phyloP scores from a whole-genome alignment of 2,329 filamentous ascomycete genomes.

The Fusarium bulbicola region DNA sequence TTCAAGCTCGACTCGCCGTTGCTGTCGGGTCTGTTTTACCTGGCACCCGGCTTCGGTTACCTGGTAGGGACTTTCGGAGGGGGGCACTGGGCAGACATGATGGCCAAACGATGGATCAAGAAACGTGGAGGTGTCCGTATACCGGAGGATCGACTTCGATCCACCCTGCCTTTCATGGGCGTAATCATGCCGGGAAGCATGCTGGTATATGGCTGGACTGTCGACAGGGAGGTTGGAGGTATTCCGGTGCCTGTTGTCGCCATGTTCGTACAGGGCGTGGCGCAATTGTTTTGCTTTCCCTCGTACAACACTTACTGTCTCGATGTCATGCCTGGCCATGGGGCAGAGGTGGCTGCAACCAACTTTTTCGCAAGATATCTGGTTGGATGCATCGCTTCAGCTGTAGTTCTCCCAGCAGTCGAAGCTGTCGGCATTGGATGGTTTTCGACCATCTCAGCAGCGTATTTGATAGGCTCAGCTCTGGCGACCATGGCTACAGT shows the following conservation, averaged over 20 bases:
- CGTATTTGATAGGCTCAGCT: constrained; percentile 50
- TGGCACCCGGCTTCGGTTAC: constrained; percentile 77
- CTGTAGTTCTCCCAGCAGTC: constrained; percentile 78
- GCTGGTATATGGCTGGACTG: constrained; percentile 67
- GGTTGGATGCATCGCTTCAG: constrained; percentile 76
- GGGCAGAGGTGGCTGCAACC: constrained; percentile 79
- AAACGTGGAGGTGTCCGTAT: constrained; percentile 67
- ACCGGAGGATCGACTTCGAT: constrained; percentile 73
- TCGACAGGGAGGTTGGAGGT: constrained; percentile 60
- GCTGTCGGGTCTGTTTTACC: constrained; percentile 76
- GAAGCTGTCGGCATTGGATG: constrained; percentile 80
- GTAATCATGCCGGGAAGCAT: constrained; percentile 68
- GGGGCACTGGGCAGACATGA: constrained; percentile 75
- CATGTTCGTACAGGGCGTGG: constrained; percentile 79
- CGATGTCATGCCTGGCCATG: constrained; percentile 76
- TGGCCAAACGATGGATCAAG: constrained; percentile 70
- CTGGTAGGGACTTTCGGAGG: constrained; percentile 75
- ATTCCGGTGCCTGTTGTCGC: constrained; percentile 72
- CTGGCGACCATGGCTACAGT: constrained; percentile 50
- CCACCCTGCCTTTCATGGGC: constrained; percentile 65
- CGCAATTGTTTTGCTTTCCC: constrained; percentile 79
- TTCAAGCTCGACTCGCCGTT: constrained; percentile 74
- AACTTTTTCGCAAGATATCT: constrained; percentile 84
- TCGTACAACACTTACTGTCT: constrained; percentile 82
- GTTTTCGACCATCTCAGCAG: constrained; percentile 73